Evolutionary conservation across 2,329 filamentous ascomycete genomes (phyloP).

Genomic region (Rhynchosporium graminicola): DNA sequence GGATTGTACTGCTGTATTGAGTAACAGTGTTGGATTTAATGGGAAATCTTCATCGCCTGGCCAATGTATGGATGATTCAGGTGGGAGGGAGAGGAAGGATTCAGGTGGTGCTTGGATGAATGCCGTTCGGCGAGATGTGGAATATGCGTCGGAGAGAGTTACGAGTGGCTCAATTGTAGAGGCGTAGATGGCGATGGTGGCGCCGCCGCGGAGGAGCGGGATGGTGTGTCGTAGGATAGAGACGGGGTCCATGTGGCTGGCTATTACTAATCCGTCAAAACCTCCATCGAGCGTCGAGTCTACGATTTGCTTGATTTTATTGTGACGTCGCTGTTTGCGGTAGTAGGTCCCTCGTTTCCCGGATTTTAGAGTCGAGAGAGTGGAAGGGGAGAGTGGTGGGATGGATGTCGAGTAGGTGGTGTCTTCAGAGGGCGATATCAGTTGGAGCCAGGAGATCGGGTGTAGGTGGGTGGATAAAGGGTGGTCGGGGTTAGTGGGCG

Average conservation of each 20-base stretch:
- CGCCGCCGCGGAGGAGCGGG: constrained; percentile 80
- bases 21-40: constrained; percentile 79
- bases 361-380: constrained; percentile 72
- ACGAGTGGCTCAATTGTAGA: constrained; percentile 78
- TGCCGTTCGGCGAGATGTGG: constrained; percentile 73
- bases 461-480: constrained; percentile 82
- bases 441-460: constrained; percentile 87
- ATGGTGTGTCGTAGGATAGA: constrained; percentile 74
- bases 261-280: constrained; percentile 82
- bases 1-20: constrained; percentile 80
- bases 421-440: constrained; percentile 76
- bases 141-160: constrained; percentile 80
- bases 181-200: constrained; percentile 82
- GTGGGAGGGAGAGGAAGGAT: constrained; percentile 42
- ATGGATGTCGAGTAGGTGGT: constrained; percentile 70
- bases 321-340: constrained; percentile 85
- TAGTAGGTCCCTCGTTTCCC: constrained; percentile 83
- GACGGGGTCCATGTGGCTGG: constrained; percentile 77
- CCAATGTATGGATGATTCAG: constrained; percentile 48
- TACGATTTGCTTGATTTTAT: constrained; percentile 69
- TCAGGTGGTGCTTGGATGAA: constrained; percentile 61
- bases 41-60: constrained; percentile 74
- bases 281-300: constrained; percentile 72
- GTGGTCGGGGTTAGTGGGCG: constrained; percentile 58
- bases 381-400: constrained; percentile 56